phyloP scores from a whole-genome alignment of 805 yeast genomes.

The Barnettozyma botsteinii region DNA sequence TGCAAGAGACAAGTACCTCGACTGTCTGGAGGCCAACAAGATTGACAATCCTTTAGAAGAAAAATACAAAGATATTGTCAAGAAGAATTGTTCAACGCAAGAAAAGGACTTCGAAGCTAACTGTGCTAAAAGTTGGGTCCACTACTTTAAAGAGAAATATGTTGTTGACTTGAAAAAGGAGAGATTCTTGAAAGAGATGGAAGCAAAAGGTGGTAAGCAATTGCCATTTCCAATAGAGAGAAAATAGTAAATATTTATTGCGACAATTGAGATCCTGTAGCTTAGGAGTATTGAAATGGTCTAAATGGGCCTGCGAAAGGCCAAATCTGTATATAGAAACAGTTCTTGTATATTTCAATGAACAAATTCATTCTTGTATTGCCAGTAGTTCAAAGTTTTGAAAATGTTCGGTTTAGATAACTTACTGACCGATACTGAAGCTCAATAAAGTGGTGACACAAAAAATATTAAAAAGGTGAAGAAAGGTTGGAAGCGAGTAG shows the following conservation, averaged over 20 bases:
- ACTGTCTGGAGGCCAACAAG: constrained; percentile 62
- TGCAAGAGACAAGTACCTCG: constrained; percentile 70
- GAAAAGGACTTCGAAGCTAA: constrained; percentile 58
- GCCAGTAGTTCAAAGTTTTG: too few relatives aligned
- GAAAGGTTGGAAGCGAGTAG: too few relatives aligned
- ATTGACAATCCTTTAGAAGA: constrained; percentile 68
- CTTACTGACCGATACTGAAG: too few relatives aligned
- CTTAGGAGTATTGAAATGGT: too few relatives aligned
- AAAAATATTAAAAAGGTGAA: too few relatives aligned
- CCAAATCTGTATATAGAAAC: too few relatives aligned
- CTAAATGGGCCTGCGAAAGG: too few relatives aligned
- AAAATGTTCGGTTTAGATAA: too few relatives aligned
- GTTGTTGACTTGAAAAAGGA: constrained; percentile 69
- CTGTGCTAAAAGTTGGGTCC: constrained; percentile 84
- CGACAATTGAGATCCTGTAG: too few relatives aligned
- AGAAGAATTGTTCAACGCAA: constrained; percentile 49
- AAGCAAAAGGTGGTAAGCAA: constrained; percentile 50
- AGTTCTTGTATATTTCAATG: too few relatives aligned
- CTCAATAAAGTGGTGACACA: too few relatives aligned
- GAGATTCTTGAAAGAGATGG: constrained; percentile 61
- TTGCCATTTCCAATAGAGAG: constrained; percentile 24
- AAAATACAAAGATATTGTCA: constrained; percentile 39
- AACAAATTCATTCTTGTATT: too few relatives aligned
- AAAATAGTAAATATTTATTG: constrained; percentile 1
- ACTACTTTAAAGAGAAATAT: constrained; percentile 87